Evolutionary conservation across 1,284 basidiomycete genomes (phyloP), one percentile per base, ranked within the genome.

Genomic region (Clitocybe nebularis): DNA sequence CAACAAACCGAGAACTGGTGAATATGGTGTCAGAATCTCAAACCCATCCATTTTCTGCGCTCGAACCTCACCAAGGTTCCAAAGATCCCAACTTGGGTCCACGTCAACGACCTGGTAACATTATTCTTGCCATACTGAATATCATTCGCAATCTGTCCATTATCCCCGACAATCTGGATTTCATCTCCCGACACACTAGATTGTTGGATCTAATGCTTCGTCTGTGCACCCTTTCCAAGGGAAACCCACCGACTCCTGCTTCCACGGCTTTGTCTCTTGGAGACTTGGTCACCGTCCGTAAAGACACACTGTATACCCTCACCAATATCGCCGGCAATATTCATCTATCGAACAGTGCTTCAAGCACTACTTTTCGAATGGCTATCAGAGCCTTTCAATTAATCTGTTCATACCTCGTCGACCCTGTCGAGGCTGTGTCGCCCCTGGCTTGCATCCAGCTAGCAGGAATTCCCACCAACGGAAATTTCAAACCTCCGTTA

Each of bases 131-230:
- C 1, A 72, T 89, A 30, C 62, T 86, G 36, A 93, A 89, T 57
- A 83, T 98, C 52, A 67, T 98, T 39, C 87, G 92, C 37, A 97
- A 96, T 65, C 74, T 96, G 49, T 81, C 90, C 5, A 69, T 80
- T 41, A 69, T 86, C 48, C 68, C 70, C 3, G 87, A 93, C 45
- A 97, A 96, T 56, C 66, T 74, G 44, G 66, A 68, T 21, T 81
- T 77, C 56, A 72, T 96, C 60, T 79, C 83, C 3, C 72, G 69
- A 17, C 81, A 88, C 45, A 72, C 77, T 4, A 71, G 81, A 35
- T 61, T 89, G 10, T 63, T 93, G 30, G 75, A 81, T 49, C 58
- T 88, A 34, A 58, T 94, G 25, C 69, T 90, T 19, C 79, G 84
- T 5, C 51, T 92, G n/a, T 83, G 77, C 60, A 57, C 64, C 23